These are phyloP conservation scores for Phytopythium boreale DNA, from an alignment of 352 stramenopile species.

Conservation along the genomic window DNA sequence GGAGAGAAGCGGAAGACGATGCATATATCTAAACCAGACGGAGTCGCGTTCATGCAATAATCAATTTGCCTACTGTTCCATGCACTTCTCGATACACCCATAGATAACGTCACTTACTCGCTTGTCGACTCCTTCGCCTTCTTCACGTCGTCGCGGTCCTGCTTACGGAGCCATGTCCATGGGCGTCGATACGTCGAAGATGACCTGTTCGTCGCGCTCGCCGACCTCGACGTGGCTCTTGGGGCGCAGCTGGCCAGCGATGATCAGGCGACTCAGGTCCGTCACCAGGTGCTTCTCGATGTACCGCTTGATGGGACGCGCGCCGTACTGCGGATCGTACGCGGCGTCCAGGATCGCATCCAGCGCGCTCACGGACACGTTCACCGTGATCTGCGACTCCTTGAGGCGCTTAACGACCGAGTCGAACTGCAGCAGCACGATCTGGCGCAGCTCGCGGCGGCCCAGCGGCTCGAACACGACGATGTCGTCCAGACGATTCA, in stretches of 20 bases:
- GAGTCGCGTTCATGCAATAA: background rate
- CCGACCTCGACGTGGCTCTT: conserved; percentile 69
- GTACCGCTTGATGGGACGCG: conserved; percentile 94
- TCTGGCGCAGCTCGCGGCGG: conserved; percentile 85
- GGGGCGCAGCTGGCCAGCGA: conserved; percentile 43
- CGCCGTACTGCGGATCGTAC: conserved; percentile 94
- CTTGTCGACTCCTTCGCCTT: background rate
- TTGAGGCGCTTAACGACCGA: conserved; percentile 74
- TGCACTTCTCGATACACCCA: background rate
- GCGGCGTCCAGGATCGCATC: conserved; percentile 90
- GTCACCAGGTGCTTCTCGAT: conserved; percentile 95
- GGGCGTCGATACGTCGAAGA: conserved; percentile 40
- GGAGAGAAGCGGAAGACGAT: background rate
- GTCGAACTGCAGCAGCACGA: conserved; percentile 93
- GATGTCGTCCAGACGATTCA: conserved; percentile 96
- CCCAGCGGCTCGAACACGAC: conserved; percentile 95
- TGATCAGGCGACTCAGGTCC: conserved; percentile 71
- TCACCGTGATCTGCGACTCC: conserved; percentile 66
- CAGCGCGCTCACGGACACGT: conserved; percentile 75
- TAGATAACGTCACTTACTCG: too few species aligned
- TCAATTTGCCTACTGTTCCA: conserved; percentile 3
- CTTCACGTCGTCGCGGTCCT: background rate
- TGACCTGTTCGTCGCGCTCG: conserved; percentile 40
- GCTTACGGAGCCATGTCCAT: conserved; percentile 33
- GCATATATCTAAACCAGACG: background rate